Evolutionary conservation across 1,139 yeast genomes (phyloP), one percentile per base, ranked within the genome.

Genomic region (Candida mesenterica): DNA sequence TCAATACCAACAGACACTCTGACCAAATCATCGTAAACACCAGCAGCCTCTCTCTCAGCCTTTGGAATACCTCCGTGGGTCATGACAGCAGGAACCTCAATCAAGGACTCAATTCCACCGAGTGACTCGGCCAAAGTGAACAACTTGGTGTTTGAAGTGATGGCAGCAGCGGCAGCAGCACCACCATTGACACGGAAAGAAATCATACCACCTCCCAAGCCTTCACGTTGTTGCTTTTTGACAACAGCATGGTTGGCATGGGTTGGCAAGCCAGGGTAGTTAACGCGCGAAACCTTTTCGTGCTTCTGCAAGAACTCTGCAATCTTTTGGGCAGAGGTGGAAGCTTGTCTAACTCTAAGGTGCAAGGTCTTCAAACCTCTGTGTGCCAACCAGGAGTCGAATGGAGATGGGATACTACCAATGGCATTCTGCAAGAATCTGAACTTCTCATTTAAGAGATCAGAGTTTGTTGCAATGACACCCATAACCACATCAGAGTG

Each of bases 401-500:
- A 87, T 34, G 95, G 88, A 25, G 95, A 85, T 47, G 95, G 95
- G 46, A 86, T 77, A 30, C 94, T 88, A 44, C 96, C 96, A 53
- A 85, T 73, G 45, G 96, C 95, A 54, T 87, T 87, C 62, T 87
- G 95, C 60, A 86, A 72, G 68, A 85, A 87, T 45, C 86, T 72
- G 61, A 80, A 74, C 52, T 70, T 69, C 46, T 80, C 80, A 63
- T 79, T 79, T 52, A 85, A 66, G 36, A 60, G 69, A 42, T 75
- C 79, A 50, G 65, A 62, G 69, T 79, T 83, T 49, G 88, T 78
- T 40, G 87, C 89, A 46, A 85, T 75, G 35, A 83, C 82, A 53
- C 96, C 96, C 74, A 86, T 77, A 40, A 87, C 95, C 24, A 87
- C 95, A 57, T 87, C 96, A 32, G 95, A 84, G 67, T 87, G 96